phyloP scores from a whole-genome alignment of 495 filamentous ascomycete species.

The Xylaria sp. region DNA sequence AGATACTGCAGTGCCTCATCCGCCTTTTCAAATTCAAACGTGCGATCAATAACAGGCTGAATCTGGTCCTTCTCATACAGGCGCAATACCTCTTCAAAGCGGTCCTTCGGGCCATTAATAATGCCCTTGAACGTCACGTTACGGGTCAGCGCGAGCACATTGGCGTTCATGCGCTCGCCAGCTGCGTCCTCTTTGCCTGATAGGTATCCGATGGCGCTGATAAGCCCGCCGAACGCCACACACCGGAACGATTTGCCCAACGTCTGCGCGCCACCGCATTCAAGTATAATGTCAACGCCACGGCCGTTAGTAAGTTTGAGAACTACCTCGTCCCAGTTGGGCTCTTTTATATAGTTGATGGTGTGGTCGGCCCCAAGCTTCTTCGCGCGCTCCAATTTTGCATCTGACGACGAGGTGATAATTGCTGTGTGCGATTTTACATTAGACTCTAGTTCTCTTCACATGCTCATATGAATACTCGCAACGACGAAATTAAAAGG shows the following conservation, averaged over 20 bases:
- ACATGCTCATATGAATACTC: not conserved
- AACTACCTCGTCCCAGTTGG: slow-evolving; percentile 53
- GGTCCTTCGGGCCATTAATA: slow-evolving; percentile 44
- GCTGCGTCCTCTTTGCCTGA: slow-evolving; percentile 51
- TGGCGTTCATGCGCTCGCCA: slow-evolving; percentile 47
- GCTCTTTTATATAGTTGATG: slow-evolving; percentile 54
- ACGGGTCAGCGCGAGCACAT: slow-evolving; percentile 46
- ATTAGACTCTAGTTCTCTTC: not conserved
- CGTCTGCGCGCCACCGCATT: slow-evolving; percentile 57
- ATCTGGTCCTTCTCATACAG: slow-evolving; percentile 46
- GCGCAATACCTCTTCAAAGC: slow-evolving; percentile 45
- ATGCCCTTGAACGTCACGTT: slow-evolving; percentile 49
- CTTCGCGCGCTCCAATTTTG: slow-evolving; percentile 50
- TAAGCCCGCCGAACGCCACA: slow-evolving; percentile 52
- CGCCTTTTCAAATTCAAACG: slow-evolving; percentile 48
- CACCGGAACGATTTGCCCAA: slow-evolving; percentile 49
- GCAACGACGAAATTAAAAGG: not conserved
- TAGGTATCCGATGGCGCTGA: slow-evolving; percentile 54
- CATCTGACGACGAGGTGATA: slow-evolving; percentile 54
- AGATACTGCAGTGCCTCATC: slow-evolving; percentile 56
- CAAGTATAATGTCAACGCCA: slow-evolving; percentile 57
- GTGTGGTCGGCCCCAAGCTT: slow-evolving; percentile 50
- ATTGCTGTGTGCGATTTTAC: slow-evolving; percentile 45
- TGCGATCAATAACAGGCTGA: slow-evolving; percentile 44
- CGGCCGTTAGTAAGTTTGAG: slow-evolving; percentile 43